Evolutionary conservation across 192 early-diverging fungal species (phyloP), one percentile per base, ranked within the genome.

Genomic region (Gaertneriomyces sp.): DNA sequence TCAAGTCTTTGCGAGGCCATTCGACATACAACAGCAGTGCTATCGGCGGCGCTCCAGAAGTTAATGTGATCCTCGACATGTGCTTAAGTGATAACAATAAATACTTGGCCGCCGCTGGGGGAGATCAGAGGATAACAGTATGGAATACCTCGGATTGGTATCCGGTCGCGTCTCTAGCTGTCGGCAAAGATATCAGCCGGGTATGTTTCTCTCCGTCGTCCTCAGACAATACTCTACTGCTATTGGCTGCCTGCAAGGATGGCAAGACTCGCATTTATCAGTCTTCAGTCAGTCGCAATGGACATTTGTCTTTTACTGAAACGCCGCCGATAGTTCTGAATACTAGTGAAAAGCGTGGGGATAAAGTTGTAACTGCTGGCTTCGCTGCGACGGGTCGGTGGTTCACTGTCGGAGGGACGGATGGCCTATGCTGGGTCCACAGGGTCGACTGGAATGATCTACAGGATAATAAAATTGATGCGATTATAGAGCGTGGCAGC

Each of bases 1-100:
- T 94, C 42, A 82, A 90, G 69, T 88, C 91, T 0, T 76, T 94
- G n/a, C 83, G 91, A 58, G 91, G 91, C 10, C 93, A 94, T 60
- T 70, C 78, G 6, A 55, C 71, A 0, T 60, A 33, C 25, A 33
- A 33, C 25, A 33, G 25, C 25, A 33, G 2, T 33, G 25, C 25
- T 33, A 33, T 33, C 2, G 25, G 25, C 25, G 25, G 25, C 25
- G 25, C 25, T 0, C 25, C 25, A 33, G 25, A 33, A 33, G 25
- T 33, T 42, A 40, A 52, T 72, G 88, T 88, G 42, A 86, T 94
- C 50, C 83, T 87, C 0, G 90, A 91, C 61, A 81, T 94, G 53
- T 81, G 87, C 6, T 78, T 94, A 12, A 91, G 89, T 72, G 53
- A 77, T 10, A 88, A 90, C 33, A 92, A 91, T 72, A 91, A 87